Conservation (phyloP, 352 stramenopile species). For the Globisporangium paroecandrum region DNA sequence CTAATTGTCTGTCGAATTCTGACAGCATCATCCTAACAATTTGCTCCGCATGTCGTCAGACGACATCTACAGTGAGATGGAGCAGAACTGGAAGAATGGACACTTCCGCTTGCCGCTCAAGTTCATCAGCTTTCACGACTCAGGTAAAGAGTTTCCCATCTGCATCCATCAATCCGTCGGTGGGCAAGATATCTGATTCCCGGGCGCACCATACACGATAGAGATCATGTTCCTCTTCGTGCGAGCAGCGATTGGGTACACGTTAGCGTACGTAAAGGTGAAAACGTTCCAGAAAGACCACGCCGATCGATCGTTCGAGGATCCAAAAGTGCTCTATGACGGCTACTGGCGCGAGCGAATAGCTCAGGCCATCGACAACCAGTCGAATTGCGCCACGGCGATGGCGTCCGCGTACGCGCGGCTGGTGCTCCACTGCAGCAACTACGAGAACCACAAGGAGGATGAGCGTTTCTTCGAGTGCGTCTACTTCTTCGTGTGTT, state of each 20-base stretch:
- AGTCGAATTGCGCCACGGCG: constrained; percentile 27
- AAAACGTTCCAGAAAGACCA: constrained; percentile 48
- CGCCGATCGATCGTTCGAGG: constrained; percentile 24
- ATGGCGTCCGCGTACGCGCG: constrained; percentile 62
- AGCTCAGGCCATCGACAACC: constrained; percentile 25
- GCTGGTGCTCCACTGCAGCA: constrained; percentile 78
- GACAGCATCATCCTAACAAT: neutral
- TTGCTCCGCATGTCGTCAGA: constrained; percentile 16
- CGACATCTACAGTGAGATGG: constrained; percentile 72
- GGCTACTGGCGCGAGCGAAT: constrained; percentile 26
- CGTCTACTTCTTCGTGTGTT: constrained; percentile 77
- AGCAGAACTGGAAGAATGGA: constrained; percentile 41
- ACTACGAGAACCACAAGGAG: constrained; percentile 80
- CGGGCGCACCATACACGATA: constrained; percentile 6
- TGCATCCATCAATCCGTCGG: neutral
- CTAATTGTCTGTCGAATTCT: neutral
- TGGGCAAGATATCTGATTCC: neutral
- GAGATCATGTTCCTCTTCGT: constrained; percentile 77
- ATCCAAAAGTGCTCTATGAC: constrained; percentile 23
- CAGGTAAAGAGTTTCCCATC: constrained; percentile 18
- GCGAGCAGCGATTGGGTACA: constrained; percentile 60
- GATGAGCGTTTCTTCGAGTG: constrained; percentile 81
- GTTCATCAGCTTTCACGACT: constrained; percentile 68
- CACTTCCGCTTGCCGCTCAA: constrained; percentile 58
- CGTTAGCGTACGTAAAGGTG: constrained; percentile 54